Base-by-base conservation (phyloP, 192 early-diverging fungal genomes). In the Coemansia sp. region DNA sequence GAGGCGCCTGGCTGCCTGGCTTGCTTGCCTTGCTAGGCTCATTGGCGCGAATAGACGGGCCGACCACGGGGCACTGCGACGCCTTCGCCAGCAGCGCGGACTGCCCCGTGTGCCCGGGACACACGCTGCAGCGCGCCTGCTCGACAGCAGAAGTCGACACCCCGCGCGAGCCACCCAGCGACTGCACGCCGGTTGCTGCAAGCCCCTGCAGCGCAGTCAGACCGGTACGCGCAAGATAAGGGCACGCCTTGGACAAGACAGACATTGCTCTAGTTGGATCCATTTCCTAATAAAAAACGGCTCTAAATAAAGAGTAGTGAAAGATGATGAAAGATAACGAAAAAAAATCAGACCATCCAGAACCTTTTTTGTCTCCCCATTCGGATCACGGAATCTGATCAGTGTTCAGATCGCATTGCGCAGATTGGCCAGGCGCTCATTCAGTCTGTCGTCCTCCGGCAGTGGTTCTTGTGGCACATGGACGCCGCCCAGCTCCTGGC, bases 401-500 rank as follows among this genome's bases (percentile, higher is more conserved):
- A 23, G 31, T 26, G 16, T 59, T 53, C 45, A 58, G 82, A 26
- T 26, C 14, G 82, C 74, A 56, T 85, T 85, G 51, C 87, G 78
- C 54, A 85, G 67, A 55, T 72, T 78, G 28, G 84, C 84, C 63
- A 89, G 76, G 18, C 85, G 70, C 68, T 84, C 83, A 23, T 59
- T 81, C 40, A 89, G 59, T 45, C 83, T 80, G 26, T 79, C 76
- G 12, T 85, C 76, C 53, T 79, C 66, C 11, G 58, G 82, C 53
- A 86, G 80, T 28, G 45, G 56, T 50, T 83, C 73, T 48, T 80
- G 79, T 30, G 62, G 73, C 8, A 76, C 65, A 17, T 62, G 63
- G 31, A 70, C 66, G 38, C 58, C 64, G 11, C 56, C 65, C 39
- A 71, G 58, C 59, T 65, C 49, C 28, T 71, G 60, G 40, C 90